Conservation (phyloP, 208 protist genomes). For the Tritrichomonas musculus region DNA sequence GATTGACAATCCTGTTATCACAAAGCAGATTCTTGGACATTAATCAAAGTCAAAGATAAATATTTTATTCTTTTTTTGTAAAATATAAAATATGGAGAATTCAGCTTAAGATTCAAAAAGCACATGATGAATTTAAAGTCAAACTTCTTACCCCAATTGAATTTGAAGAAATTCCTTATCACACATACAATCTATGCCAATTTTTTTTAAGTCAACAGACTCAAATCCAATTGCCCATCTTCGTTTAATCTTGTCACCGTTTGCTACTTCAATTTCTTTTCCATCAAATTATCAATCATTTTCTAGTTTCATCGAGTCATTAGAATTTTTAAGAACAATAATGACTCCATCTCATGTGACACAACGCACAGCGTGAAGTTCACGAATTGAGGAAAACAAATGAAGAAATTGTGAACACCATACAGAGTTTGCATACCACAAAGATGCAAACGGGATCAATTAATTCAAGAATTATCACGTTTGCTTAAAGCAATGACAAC, state of each 20-base stretch:
- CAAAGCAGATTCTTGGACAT: not conserved
- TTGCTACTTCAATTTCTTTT: not conserved
- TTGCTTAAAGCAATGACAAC: not conserved
- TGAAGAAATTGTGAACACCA: not conserved
- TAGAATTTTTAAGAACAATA: not conserved
- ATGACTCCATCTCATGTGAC: not conserved
- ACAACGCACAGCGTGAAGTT: not conserved
- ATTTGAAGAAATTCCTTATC: not conserved
- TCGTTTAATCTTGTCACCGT: not conserved
- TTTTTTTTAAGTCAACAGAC: not conserved
- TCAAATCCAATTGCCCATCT: not conserved
- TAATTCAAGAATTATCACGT: not conserved
- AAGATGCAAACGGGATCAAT: not conserved
- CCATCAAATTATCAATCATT: not conserved
- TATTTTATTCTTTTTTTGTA: too few species aligned
- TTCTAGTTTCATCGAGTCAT: not conserved
- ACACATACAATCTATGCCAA: not conserved
- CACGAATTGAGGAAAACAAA: not conserved
- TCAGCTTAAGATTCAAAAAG: not conserved
- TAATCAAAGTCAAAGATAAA: too few species aligned
- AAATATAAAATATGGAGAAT: too few species aligned
- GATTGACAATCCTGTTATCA: not conserved
- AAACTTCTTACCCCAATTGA: not conserved
- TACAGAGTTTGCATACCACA: not conserved
- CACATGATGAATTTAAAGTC: not conserved